phyloP scores from a whole-genome alignment of 305 asterid genomes.

The Caryopteris hybrid region DNA sequence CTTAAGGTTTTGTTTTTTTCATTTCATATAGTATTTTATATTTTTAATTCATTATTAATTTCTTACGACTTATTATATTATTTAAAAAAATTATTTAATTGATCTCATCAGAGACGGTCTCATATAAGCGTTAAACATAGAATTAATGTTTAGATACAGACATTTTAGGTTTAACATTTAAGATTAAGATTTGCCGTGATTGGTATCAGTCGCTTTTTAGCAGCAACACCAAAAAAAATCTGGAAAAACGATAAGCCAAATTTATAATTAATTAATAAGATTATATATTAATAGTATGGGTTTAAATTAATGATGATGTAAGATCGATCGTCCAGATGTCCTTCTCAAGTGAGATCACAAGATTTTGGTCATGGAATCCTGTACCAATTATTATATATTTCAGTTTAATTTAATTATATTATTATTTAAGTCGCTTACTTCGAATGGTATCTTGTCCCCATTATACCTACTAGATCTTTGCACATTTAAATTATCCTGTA shows the following conservation, averaged over 20 bases:
- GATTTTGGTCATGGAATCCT: neutral
- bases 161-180: neutral
- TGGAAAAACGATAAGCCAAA: neutral
- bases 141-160: neutral
- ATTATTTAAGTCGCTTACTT: neutral
- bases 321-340: constrained; percentile 29
- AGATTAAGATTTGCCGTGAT: neutral
- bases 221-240: neutral
- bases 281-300: too few relatives aligned
- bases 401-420: neutral
- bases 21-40: too few relatives aligned
- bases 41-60: too few relatives aligned
- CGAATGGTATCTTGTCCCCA: neutral
- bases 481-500: too few relatives aligned
- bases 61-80: too few relatives aligned
- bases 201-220: constrained; percentile 13
- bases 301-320: too few relatives aligned
- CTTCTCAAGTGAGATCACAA: constrained; percentile 19
- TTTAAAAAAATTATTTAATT: too few relatives aligned
- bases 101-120: too few relatives aligned
- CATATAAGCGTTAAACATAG: too few relatives aligned
- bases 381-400: neutral
- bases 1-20: too few relatives aligned
- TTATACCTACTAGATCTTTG: too few relatives aligned
- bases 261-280: too few relatives aligned